Percentiles rank a stretch among this genome's conserved stretches.
These are phyloP conservation scores for Chrysanthemum seticuspe DNA, from an alignment of 129 eudicot species.

Conservation along the genomic window DNA sequence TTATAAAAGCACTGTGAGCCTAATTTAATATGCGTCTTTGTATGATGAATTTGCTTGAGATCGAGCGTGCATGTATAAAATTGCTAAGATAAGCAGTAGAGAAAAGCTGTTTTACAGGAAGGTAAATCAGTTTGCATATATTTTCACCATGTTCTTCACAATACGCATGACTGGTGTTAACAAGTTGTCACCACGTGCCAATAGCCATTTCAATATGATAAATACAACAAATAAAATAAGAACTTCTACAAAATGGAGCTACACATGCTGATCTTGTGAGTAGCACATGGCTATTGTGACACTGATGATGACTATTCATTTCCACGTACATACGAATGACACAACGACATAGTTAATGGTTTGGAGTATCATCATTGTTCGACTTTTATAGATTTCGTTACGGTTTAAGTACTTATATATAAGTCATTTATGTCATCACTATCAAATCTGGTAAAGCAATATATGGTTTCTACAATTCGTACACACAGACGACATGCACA, in stretches of 20 bases:
- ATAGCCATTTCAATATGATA: not conserved
- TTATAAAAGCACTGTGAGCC: no score
- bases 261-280: slow-evolving; percentile 10
- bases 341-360: not conserved
- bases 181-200: slow-evolving; percentile 19
- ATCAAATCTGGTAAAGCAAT: no score
- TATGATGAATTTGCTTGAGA: no score
- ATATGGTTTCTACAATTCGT: no score
- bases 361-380: not conserved
- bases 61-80: no score
- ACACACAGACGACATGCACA: no score
- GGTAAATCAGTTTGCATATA: not conserved
- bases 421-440: not conserved
- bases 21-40: no score
- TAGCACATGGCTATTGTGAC: slow-evolving; percentile 13
- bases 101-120: not conserved
- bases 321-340: not conserved
- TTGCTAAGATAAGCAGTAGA: not conserved
- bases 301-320: slow-evolving; percentile 17
- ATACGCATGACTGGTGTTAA: not conserved
- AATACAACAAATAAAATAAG: not conserved
- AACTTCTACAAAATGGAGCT: not conserved
- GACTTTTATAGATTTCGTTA: not conserved
- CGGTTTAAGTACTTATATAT: not conserved
- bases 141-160: not conserved